Base-by-base conservation (phyloP, 331 rosid genomes). In the Acacia pycnantha region DNA sequence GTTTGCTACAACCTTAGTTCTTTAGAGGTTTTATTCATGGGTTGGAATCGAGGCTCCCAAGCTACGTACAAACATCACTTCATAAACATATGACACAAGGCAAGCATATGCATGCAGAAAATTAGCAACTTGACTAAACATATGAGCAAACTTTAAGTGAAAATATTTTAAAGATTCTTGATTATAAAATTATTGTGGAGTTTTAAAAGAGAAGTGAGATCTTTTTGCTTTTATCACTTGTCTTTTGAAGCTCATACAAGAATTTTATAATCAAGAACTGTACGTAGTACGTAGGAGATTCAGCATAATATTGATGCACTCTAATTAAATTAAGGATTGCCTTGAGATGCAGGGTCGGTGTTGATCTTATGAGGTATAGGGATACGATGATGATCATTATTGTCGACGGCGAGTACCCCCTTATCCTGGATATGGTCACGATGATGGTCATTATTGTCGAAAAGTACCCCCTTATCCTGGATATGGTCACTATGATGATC, bases 301-400 rank as follows among this genome's bases (percentile, higher is more conserved):
- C n/a, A n/a, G n/a, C n/a, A n/a, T n/a, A n/a, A n/a, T n/a, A n/a
- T n/a, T n/a, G n/a, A n/a, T n/a, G n/a, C n/a, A n/a, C n/a, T n/a
- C n/a, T n/a, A n/a, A n/a, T n/a, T n/a, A n/a, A n/a, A n/a, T n/a
- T n/a, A n/a, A n/a, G n/a, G n/a, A n/a, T n/a, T n/a, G n/a, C n/a
- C n/a, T n/a, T n/a, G n/a, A n/a, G n/a, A n/a, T n/a, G n/a, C n/a
- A n/a, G n/a, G n/a, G n/a, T n/a, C n/a, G n/a, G n/a, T n/a, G n/a
- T n/a, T n/a, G n/a, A n/a, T n/a, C n/a, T n/a, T n/a, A n/a, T n/a
- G n/a, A n/a, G n/a, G n/a, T n/a, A n/a, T n/a, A n/a, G n/a, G n/a
- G n/a, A n/a, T n/a, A 35, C 14, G 88, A 58, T 76, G 84, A 82
- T 44, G 70, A 62, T 79, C 83, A 7, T 37, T n/a, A 56, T 4